Base-by-base conservation (phyloP, 768 basidiomycete genomes). In the Collybia sp. region DNA sequence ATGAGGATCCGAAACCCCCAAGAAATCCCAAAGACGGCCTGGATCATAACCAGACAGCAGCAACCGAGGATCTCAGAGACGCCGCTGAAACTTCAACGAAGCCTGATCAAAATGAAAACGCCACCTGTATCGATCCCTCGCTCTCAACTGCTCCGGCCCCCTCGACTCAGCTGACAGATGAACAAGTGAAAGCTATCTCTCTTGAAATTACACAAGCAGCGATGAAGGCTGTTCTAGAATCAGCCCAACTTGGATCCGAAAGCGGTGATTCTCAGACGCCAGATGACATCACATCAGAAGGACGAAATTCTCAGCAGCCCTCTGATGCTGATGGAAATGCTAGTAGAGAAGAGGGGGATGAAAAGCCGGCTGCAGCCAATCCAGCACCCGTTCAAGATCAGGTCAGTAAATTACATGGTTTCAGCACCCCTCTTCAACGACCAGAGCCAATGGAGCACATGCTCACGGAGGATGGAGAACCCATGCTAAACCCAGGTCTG, bases 401-500 rank as follows among this genome's bases (percentile, higher is more conserved):
- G 15, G n/a, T n/a, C 20, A 43, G 46, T 44, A 39, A 33, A 11
- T 42, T 63, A 46, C 55, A 57, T 47, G 57, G 51, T 33, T 66
- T 69, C 40, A 68, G 64, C 43, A 39, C 66, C 15, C 55, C 57
- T 9, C 51, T 70, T 45, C 61, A 64, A 12, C 66, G 65, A 30
- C 66, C 73, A 11, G 69, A 66, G 35, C 67, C 70, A 12, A 72
- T 75, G 71, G 77, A 77, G 48, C 71, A 76, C 50, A 75, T 81
- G 52, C 64, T 82, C 12, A 81, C 78, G 1, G 80, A 82, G 55
- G 81, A 83, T 56, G 80, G 77, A 8, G 79, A 78, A 54, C 75
- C 80, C 5, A 84, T 84, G 79, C 62, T 85, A 52, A 80, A 82
- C 60, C 79, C 82, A 64, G 80, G 82, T 83, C 36, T 19, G 76